These are phyloP conservation scores for Zalerion maritima DNA, from an alignment of 495 filamentous ascomycete genomes.

Conservation along the genomic window DNA sequence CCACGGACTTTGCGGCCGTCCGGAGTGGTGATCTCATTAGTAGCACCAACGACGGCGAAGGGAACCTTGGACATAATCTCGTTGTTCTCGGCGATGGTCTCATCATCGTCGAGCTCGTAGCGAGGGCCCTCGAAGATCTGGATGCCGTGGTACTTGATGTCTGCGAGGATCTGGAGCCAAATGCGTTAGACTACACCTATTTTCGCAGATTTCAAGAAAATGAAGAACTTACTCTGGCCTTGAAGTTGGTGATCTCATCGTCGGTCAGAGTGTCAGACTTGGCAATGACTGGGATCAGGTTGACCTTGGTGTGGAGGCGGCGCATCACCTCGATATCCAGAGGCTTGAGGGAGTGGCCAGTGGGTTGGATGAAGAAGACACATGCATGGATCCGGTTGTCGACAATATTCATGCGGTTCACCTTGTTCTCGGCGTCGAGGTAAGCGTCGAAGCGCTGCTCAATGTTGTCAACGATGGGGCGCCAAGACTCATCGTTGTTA, in stretches of 20 bases:
- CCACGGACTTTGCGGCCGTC: constrained; percentile 95
- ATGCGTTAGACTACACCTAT: background rate
- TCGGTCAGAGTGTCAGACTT: constrained; percentile 97
- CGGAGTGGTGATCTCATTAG: constrained; percentile 73
- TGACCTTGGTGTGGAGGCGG: constrained; percentile 98
- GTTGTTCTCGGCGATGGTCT: constrained; percentile 98
- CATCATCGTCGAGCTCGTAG: constrained; percentile 96
- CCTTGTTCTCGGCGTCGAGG: constrained; percentile 98
- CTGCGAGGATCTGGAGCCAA: constrained; percentile 67
- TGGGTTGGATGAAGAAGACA: constrained; percentile 99
- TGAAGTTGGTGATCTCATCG: constrained; percentile 86
- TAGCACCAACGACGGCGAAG: constrained; percentile 94
- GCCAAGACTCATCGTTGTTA: constrained; percentile 99
- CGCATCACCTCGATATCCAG: constrained; percentile 99
- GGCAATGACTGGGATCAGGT: constrained; percentile 96
- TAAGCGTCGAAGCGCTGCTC: constrained; percentile 98
- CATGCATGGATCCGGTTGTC: constrained; percentile 98
- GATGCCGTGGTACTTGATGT: constrained; percentile 91
- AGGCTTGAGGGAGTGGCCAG: constrained; percentile 97
- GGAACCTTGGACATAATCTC: constrained; percentile 99
- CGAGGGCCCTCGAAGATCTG: constrained; percentile 98
- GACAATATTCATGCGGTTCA: constrained; percentile 98
- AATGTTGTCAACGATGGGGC: constrained; percentile 97
- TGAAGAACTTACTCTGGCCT: constrained; percentile 62
- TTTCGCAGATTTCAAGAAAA: constrained; percentile 1